Evolutionary conservation across 1,284 basidiomycete genomes (phyloP).

Genomic region (Cutaneotrichosporon curvatum): DNA sequence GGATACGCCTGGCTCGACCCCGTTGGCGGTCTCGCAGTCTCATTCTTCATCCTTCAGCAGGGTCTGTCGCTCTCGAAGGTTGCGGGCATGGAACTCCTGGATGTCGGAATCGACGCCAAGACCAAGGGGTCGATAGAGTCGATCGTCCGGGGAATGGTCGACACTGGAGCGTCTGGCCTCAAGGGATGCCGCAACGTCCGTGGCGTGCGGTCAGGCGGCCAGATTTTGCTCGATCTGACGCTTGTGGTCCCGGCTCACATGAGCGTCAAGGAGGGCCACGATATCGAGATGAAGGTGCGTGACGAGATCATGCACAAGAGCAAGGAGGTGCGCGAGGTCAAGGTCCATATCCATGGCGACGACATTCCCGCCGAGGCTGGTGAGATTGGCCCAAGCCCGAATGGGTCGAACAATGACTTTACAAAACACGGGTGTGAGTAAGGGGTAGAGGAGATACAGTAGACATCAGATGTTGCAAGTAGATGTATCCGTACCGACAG

Average conservation of each 20-base stretch:
- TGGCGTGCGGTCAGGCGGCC: conserved; percentile 64
- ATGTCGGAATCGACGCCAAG: conserved; percentile 64
- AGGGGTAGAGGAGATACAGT: background rate
- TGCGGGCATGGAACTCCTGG: conserved; percentile 76
- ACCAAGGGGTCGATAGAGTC: conserved; percentile 54
- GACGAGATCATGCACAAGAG: conserved; percentile 56
- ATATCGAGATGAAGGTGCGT: conserved; percentile 59
- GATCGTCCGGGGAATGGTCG: conserved; percentile 56
- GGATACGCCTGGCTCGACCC: conserved; percentile 82
- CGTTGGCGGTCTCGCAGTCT: conserved; percentile 84
- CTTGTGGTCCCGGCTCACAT: conserved; percentile 60
- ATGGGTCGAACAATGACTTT: conserved; percentile 15
- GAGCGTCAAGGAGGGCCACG: conserved; percentile 55
- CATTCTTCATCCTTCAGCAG: conserved; percentile 79
- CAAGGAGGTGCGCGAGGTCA: conserved; percentile 71
- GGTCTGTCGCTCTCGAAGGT: conserved; percentile 64
- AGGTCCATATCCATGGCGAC: conserved; percentile 57
- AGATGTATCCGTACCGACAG: no score
- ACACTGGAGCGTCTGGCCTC: conserved; percentile 36
- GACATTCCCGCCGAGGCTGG: conserved; percentile 7
- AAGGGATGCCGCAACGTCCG: conserved; percentile 60
- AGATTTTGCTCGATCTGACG: conserved; percentile 47
- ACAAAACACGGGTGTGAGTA: conserved; percentile 9
- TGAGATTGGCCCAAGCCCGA: background rate
- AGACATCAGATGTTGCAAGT: no score